Conservation (phyloP, 2,329 filamentous ascomycete genomes). For the Nothophoma quercina region DNA sequence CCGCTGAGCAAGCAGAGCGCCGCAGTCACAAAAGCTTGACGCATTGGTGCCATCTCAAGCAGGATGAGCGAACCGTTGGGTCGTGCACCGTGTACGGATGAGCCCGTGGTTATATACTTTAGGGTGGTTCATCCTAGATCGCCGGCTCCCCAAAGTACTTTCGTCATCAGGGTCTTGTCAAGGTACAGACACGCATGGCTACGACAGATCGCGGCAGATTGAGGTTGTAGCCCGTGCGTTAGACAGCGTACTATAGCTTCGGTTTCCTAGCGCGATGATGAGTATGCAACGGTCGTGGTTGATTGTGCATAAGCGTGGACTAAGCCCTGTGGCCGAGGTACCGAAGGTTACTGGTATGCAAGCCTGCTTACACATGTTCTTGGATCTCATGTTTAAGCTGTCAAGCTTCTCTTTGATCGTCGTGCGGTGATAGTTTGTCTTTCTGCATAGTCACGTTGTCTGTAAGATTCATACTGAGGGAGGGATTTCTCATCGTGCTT, state of each 20-base stretch:
- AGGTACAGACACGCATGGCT: background rate
- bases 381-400: no score
- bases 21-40: background rate
- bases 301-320: background rate
- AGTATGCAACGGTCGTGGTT: background rate
- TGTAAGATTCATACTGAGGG: no score
- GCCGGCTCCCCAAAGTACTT: background rate
- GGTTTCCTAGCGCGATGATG: background rate
- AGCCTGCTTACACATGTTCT: no score
- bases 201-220: background rate
- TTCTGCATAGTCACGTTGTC: no score
- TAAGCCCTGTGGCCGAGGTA: no score
- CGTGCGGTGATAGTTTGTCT: no score
- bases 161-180: background rate
- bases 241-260: background rate
- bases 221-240: background rate
- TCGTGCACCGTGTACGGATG: background rate
- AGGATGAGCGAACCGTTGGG: background rate
- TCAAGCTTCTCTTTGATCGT: no score
- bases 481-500: no score
- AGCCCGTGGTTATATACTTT: background rate
- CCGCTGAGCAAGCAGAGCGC: conserved; percentile 2
- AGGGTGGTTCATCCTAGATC: background rate
- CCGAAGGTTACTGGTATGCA: no score
- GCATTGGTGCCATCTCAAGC: conserved; percentile 1